Base-by-base conservation (phyloP, 305 asterid species). In the Solanum hybrid region DNA sequence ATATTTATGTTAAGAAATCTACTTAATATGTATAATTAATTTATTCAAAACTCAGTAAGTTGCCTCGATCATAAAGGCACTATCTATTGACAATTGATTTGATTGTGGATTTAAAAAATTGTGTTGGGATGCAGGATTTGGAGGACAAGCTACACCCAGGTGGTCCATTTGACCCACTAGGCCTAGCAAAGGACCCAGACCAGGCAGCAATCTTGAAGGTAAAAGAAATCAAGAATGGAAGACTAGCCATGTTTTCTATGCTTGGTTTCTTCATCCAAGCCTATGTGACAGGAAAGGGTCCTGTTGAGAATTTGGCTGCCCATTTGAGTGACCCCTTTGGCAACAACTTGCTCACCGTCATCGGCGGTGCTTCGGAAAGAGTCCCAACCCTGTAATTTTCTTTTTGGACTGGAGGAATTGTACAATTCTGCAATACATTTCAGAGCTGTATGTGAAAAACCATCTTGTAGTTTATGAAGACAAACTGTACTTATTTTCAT, bases 111-210 rank as follows among this genome's bases (percentile, higher is more conserved):
- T 15, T 41, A 82, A 26, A 0, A 8, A 39, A 24, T 39, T 87
- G 7, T 88, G 84, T 61, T 5, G 89, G 17, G 57, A 38, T 73
- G 22, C 81, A 97, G 99, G 95, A 97, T 82, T 89, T 97, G 89
- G 99, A 97, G 94, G 98, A 97, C 98, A 96, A 93, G 95, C 97
- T 97, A 90, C 98, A 97, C 95, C 99, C 99, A 0, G 99, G 99
- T 61, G 99, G 99, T 79, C 99, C 99, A 22, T 97, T 97, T 76
- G 99, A 97, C 68, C 99, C 99, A 3, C 29, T 97, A 96, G 99
- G 99, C 70, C 94, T 97, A 9, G 99, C 98, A 17, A 92, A 95
- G 1, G 99, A 97, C 78, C 99, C 99, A 1, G 99, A 97, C 94
- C 99, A 97, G 92, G 97, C 97, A 24, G 99, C 99, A 2, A 51